Base-by-base conservation (phyloP, 257 asterid genomes). In the Paulownia fortunei region DNA sequence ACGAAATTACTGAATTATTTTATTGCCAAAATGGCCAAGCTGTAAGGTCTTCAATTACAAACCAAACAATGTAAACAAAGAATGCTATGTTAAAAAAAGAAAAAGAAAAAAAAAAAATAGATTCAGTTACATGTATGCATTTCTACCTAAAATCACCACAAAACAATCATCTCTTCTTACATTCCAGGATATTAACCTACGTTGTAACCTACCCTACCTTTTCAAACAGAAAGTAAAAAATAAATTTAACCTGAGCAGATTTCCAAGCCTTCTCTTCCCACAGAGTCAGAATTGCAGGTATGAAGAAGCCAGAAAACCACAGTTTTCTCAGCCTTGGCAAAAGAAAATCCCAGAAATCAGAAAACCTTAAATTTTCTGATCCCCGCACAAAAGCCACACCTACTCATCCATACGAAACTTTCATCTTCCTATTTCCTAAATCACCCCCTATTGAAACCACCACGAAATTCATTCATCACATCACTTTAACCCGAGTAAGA, bases 241-340 rank as follows among this genome's bases (percentile, higher is more conserved):
- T 74, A 74, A 79, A 55, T 75, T 81, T 39, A 81, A 81, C 52
- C 82, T 34, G 65, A 74, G 76, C 68, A 79, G 73, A 61, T 79
- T 82, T 21, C 59, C 74, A 73, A 54, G n/a, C 49, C 46, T 37
- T 39, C 41, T 24, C 61, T 69, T 69, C 68, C 51, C 21, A 21
- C 16, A 63, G n/a, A 27, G 11, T 16, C 16, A 16, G 13, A 59
- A 73, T 58, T 41, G 71, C 59, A 59, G 27, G 13, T 15, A 63
- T 30, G 63, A 10, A 59, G 66, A 78, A 23, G 52, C 80, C 37
- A 72, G 82, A 79, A 63, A 79, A 71, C 82, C 74, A 2, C 60
- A 15, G 26, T 79, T 80, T 80, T 82, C 83, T 74, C 49, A 13
- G 24, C 74, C 60, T 42, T 37, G 23, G 58, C 47, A 8, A 70